Base-by-base conservation (phyloP, 2,329 filamentous ascomycete species). In the Calonectria hawksworthii region DNA sequence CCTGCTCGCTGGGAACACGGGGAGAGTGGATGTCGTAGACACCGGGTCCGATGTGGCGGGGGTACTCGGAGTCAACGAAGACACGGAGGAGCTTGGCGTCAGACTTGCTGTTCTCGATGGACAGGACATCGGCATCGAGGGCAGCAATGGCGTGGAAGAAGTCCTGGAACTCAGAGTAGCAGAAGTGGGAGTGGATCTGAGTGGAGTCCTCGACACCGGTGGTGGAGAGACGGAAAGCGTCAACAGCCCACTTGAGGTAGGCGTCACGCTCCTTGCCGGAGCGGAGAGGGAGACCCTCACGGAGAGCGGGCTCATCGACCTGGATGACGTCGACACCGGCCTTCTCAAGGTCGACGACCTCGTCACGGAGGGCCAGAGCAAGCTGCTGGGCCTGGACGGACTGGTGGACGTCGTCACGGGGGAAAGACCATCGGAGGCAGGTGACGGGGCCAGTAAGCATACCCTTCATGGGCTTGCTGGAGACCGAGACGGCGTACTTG, bases 161-260 rank as follows among this genome's bases (percentile, higher is more conserved):
- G 92, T 99, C 97, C 90, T 99, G 97, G 95, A 99, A 99, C 92
- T 99, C 97, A 68, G 97, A 99, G 94, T 99, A 99, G 89, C 97
- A 99, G 95, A 99, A 99, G 92, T 99, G 97, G 78, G 96, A 98
- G 94, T 99, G 97, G 87, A 99, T 98, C 92, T 99, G 97, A 81
- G 97, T 99, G 74, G 94, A 95, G 88, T 99, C 95, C 89, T 96
- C 89, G 76, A 99, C 96, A 86, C 96, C 97, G 75, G 96, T 93
- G 83, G 96, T 98, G 80, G 96, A 93, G 81, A 99, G 95, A 87
- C 95, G 96, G 96, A 99, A 99, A 83, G 96, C 96, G 90, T 98
- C 94, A 84, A 99, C 97, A 76, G 97, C 97, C 97, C 97, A 99
- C 83, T 94, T 90, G 81, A 99, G 93, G 93, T 99, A 99, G 84